Conservation (phyloP, 495 filamentous ascomycete species). For the Pseudoneurospora amorphoporcata region DNA sequence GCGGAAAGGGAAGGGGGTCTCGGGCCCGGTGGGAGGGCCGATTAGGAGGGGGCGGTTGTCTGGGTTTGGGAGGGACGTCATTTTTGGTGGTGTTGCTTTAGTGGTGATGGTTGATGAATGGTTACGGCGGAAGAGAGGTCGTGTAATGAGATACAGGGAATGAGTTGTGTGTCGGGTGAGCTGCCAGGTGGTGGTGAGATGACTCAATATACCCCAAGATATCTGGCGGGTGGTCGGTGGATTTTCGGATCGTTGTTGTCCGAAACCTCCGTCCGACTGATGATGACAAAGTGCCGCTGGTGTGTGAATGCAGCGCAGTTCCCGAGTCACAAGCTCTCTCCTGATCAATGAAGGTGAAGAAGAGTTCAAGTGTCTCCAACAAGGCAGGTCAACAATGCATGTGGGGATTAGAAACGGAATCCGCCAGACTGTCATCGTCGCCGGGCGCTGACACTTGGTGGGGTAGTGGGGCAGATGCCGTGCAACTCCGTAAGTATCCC, state of each 20-base stretch:
- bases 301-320: neutral
- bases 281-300: neutral
- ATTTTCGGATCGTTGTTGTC: neutral
- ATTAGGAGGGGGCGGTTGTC: conserved; percentile 48
- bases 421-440: neutral
- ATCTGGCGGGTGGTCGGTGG: neutral
- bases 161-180: neutral
- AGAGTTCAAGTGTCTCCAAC: neutral
- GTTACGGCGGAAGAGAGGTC: neutral
- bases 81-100: neutral
- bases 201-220: neutral
- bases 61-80: conserved; percentile 4
- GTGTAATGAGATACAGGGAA: neutral
- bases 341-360: neutral
- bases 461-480: neutral
- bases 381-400: neutral
- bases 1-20: conserved; percentile 67
- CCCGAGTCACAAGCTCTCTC: neutral
- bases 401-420: neutral
- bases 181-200: neutral
- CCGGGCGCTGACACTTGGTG: neutral
- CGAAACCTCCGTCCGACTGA: neutral
- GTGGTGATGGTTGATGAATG: neutral
- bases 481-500: neutral
- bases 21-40: conserved; percentile 61